These are phyloP conservation scores for Emergomyces orientalis DNA, from an alignment of 2,329 filamentous ascomycete species.

Conservation along the genomic window DNA sequence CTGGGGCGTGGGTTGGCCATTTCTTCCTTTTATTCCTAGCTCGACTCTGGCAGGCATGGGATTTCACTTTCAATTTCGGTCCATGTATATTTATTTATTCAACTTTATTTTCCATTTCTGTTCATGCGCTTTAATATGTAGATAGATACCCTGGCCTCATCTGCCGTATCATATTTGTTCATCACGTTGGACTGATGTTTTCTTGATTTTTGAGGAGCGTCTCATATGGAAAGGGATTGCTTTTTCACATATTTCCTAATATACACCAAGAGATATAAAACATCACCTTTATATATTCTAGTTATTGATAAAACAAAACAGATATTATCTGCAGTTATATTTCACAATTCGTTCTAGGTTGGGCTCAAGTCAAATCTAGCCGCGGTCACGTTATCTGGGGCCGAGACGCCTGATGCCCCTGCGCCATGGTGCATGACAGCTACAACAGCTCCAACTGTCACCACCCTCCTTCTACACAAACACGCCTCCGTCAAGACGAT, in stretches of 20 bases:
- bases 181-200: not conserved
- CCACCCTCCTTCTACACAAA: not conserved
- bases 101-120: not conserved
- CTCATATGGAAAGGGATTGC: not conserved
- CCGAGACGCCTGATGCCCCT: too few relatives aligned
- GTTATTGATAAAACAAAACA: too few relatives aligned
- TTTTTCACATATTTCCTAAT: not conserved
- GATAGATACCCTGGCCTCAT: constrained; percentile 1
- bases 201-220: not conserved
- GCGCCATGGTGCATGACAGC: too few relatives aligned
- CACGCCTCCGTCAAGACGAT: not conserved
- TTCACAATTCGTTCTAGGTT: too few relatives aligned
- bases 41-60: not conserved
- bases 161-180: not conserved
- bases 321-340: too few relatives aligned
- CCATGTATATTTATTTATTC: not conserved
- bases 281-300: not conserved
- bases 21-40: not conserved
- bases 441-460: not conserved
- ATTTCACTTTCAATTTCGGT: not conserved
- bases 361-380: too few relatives aligned
- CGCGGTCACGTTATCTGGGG: constrained; percentile 1
- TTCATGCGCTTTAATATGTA: not conserved
- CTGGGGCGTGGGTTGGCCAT: too few relatives aligned
- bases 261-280: not conserved